These are phyloP conservation scores for Sporormia fimetaria DNA, from an alignment of 495 filamentous ascomycete species.

Conservation along the genomic window DNA sequence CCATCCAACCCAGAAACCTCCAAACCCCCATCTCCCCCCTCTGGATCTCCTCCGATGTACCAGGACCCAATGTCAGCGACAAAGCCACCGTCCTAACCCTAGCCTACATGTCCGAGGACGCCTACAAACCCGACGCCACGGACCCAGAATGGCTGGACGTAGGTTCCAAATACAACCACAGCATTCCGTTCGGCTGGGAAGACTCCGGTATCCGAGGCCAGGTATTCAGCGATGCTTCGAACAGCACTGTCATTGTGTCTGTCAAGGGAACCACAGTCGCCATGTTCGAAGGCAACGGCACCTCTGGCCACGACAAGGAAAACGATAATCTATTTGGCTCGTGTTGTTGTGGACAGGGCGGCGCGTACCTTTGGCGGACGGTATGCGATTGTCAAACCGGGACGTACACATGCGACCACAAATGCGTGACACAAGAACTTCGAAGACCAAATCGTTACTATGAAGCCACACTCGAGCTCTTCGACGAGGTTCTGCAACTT, in stretches of 20 bases:
- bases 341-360: conserved; percentile 19
- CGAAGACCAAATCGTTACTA: conserved; percentile 9
- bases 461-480: conserved; percentile 9
- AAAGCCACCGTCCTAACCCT: conserved; percentile 14
- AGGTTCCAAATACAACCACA: conserved; percentile 12
- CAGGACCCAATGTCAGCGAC: conserved; percentile 14
- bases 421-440: conserved; percentile 12
- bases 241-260: conserved; percentile 15
- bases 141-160: conserved; percentile 18
- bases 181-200: conserved; percentile 16
- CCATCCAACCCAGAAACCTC: not conserved
- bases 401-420: conserved; percentile 15
- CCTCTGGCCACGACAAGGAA: conserved; percentile 17
- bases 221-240: conserved; percentile 16
- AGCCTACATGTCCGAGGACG: conserved; percentile 20
- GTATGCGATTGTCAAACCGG: conserved; percentile 18
- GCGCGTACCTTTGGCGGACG: conserved; percentile 14
- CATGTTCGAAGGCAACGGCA: conserved; percentile 15
- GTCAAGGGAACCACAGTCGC: conserved; percentile 18
- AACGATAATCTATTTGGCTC: conserved; percentile 25
- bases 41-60: conserved; percentile 12
- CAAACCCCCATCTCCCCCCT: conserved; percentile 6
- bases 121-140: conserved; percentile 13
- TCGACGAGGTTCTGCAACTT: conserved; percentile 14
- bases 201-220: conserved; percentile 21